These are phyloP conservation scores for Kazachstania viticola DNA, from an alignment of 805 yeast genomes.

Conservation along the genomic window DNA sequence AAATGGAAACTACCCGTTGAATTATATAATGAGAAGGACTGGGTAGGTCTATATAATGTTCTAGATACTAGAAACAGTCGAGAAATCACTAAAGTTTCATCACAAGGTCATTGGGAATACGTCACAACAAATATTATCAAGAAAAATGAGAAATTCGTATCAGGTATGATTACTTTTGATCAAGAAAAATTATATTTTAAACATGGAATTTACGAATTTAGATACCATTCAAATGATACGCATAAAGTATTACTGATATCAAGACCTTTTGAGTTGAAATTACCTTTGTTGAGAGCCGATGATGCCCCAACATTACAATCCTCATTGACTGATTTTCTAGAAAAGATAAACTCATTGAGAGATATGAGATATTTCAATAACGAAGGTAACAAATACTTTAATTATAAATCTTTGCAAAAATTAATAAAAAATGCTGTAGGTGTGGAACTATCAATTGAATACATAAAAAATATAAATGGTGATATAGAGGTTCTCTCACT, in stretches of 20 bases:
- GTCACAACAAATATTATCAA: constrained; percentile 28
- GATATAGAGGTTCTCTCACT: constrained; percentile 19
- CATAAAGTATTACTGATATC: constrained; percentile 63
- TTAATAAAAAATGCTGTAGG: constrained; percentile 25
- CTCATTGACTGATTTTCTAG: constrained; percentile 14
- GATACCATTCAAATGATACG: constrained; percentile 55
- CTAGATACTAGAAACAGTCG: constrained; percentile 46
- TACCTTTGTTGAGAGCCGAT: constrained; percentile 25
- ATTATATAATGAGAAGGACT: constrained; percentile 40
- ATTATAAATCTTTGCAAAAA: constrained; percentile 17
- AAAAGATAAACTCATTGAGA: constrained; percentile 13
- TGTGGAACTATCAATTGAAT: constrained; percentile 28
- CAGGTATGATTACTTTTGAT: constrained; percentile 41
- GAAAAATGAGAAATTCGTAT: constrained; percentile 10
- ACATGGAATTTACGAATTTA: constrained; percentile 60
- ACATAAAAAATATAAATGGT: constrained; percentile 21
- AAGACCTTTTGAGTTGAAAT: constrained; percentile 50
- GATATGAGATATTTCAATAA: constrained; percentile 14
- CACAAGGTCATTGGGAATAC: constrained; percentile 61
- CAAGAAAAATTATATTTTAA: constrained; percentile 45
- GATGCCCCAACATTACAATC: constrained; percentile 7
- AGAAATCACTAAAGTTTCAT: constrained; percentile 45
- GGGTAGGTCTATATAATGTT: constrained; percentile 69
- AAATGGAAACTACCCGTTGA: constrained; percentile 42
- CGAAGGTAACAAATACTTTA: constrained; percentile 15